Conservation (phyloP, 257 asterid species). For the Nicotiana tomentosiformis region DNA sequence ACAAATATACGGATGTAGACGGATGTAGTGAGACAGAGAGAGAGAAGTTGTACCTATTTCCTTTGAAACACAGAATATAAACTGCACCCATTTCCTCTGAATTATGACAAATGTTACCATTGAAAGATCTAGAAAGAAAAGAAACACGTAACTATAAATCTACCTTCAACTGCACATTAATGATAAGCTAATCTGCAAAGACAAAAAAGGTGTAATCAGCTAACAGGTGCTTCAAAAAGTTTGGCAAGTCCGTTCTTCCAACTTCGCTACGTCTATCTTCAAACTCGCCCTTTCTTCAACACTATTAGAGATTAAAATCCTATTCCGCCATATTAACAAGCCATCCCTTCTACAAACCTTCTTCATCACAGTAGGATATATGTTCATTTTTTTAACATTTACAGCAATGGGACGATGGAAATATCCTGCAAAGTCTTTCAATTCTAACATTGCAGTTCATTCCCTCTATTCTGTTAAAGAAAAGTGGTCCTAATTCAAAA, state of each 20-base stretch:
- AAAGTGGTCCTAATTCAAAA: background rate
- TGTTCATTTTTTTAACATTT: conserved; percentile 33
- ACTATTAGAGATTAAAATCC: conserved; percentile 18
- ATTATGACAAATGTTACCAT: background rate
- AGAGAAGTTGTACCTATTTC: too few species aligned
- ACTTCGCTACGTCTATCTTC: conserved; percentile 26
- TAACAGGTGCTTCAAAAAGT: conserved; percentile 15
- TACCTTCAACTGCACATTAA: background rate
- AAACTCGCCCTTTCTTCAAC: conserved; percentile 21
- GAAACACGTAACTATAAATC: background rate
- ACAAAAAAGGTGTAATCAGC: background rate
- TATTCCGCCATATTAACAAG: conserved; percentile 45
- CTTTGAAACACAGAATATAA: background rate
- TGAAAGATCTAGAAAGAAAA: background rate
- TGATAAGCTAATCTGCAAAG: background rate
- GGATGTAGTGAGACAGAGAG: too few species aligned
- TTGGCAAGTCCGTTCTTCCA: conserved; percentile 27
- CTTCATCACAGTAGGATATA: conserved; percentile 61
- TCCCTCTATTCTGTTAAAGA: conserved; percentile 50
- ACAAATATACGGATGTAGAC: too few species aligned
- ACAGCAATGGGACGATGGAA: conserved; percentile 42
- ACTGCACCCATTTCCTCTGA: background rate
- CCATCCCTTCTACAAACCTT: conserved; percentile 54
- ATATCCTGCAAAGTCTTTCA: conserved; percentile 38
- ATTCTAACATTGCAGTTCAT: conserved; percentile 40